Evolutionary conservation across 805 yeast species (phyloP), one percentile per base, ranked within the genome.

Genomic region (Saccharomycopsis javanensis): DNA sequence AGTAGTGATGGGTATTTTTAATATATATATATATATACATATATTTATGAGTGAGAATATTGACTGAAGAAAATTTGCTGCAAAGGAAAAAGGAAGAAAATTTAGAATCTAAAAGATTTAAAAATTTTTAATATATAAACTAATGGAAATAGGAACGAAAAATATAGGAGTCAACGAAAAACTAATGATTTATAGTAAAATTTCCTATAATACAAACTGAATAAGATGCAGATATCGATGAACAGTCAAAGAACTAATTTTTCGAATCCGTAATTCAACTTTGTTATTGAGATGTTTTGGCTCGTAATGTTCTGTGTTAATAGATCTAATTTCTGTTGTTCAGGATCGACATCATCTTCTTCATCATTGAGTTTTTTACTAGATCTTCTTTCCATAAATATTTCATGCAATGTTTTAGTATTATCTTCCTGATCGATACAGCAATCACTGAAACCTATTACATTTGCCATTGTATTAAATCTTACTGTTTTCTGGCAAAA

Each of bases 361-460:
- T 25, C 25, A 13, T 11, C 46, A 20, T 51, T n/a, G 54, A 25
- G 8, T n/a, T 16, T 11, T 20, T 25, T 20, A 23, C 15, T 20
- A 15, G 23, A 42, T 30, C 54, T 51, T 28, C 58, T 51, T 37
- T 60, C 60, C 27, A 45, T 15, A 34, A 57, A 57, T 28, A 57
- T n/a, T 30, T 60, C 60, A 55, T 60, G 62, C 11, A 57, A 27
- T 15, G 62, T 60, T 25, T 57, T 57, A 27, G 50, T 53, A n/a
- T 20, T 28, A 11, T 55, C 55, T 10, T 34, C 25, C 11, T 42
- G 57, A 6, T 57, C 38, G 2, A 7, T 16, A 30, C 48, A 55
- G 11, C 25, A 23, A 31, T 60, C 60, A 30, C 60, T 57, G 18
- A 33, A 15, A 35, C 62, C 62, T 33, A 60, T 60, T 11, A 53